Evolutionary conservation across 495 filamentous ascomycete species (phyloP).

Genomic region (Penicillium chermesinum): DNA sequence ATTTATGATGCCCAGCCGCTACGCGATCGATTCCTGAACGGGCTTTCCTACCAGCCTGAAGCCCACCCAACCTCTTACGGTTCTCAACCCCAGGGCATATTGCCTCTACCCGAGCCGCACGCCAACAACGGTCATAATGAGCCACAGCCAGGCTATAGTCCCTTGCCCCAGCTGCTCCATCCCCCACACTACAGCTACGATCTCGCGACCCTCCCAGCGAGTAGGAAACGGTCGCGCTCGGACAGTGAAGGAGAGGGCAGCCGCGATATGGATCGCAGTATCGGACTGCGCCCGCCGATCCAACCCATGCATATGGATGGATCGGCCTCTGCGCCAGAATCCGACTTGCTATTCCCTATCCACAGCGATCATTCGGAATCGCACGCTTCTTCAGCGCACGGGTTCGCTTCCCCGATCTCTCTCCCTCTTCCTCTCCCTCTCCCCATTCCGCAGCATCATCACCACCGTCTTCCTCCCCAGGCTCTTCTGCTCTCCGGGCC

Average conservation of each 20-base stretch:
- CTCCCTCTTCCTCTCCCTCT: slow-evolving; percentile 29
- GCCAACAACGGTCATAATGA: slow-evolving; percentile 22
- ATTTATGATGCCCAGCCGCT: slow-evolving; percentile 31
- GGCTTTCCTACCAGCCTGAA: slow-evolving; percentile 25
- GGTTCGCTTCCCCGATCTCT: slow-evolving; percentile 22
- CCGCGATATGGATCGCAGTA: slow-evolving; percentile 14
- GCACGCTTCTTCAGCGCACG: slow-evolving; percentile 24
- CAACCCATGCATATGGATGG: slow-evolving; percentile 28
- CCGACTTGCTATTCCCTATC: slow-evolving; percentile 30
- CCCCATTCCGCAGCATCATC: slow-evolving; percentile 61
- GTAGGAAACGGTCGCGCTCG: slow-evolving; percentile 29
- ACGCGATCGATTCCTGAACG: slow-evolving; percentile 26
- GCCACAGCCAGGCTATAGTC: slow-evolving; percentile 24
- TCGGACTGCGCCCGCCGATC: slow-evolving; percentile 20
- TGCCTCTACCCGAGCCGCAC: slow-evolving; percentile 26
- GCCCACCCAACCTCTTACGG: slow-evolving; percentile 30
- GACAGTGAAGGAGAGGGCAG: slow-evolving; percentile 21
- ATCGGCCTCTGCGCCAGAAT: slow-evolving; percentile 18
- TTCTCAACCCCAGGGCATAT: slow-evolving; percentile 26
- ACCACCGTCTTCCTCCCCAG: slow-evolving; percentile 66
- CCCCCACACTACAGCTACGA: slow-evolving; percentile 32
- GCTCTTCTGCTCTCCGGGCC: slow-evolving; percentile 35
- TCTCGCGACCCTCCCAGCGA: slow-evolving; percentile 23
- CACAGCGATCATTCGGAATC: slow-evolving; percentile 26
- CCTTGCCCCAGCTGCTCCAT: slow-evolving; percentile 30